These are phyloP conservation scores for Trichoderma oligosporum DNA, from an alignment of 2,329 filamentous ascomycete species.

Conservation along the genomic window DNA sequence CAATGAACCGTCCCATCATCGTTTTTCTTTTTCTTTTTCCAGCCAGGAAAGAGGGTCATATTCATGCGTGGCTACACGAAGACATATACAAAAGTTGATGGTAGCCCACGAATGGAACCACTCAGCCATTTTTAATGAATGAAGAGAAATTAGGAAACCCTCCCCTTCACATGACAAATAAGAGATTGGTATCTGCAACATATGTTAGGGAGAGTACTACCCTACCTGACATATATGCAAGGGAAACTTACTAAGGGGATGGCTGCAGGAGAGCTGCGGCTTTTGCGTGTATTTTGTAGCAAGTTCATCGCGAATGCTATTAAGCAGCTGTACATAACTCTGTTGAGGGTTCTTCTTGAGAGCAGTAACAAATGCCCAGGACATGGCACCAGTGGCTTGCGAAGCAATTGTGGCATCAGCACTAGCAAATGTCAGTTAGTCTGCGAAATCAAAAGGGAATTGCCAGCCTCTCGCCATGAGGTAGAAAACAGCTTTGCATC, in stretches of 20 bases:
- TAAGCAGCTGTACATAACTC: slow-evolving; percentile 94
- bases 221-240: slow-evolving; percentile 20
- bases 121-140: slow-evolving; percentile 1
- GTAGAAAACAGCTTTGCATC: too few species aligned
- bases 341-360: slow-evolving; percentile 97
- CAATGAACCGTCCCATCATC: background rate
- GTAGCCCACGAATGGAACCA: background rate
- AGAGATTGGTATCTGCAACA: slow-evolving; percentile 54
- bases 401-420: slow-evolving; percentile 89
- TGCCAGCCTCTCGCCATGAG: background rate
- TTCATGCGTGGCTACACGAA: background rate
- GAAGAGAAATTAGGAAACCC: slow-evolving; percentile 27
- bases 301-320: slow-evolving; percentile 92
- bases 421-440: slow-evolving; percentile 42
- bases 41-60: background rate
- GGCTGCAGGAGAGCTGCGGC: slow-evolving; percentile 94
- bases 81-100: slow-evolving; percentile 20
- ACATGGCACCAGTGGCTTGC: slow-evolving; percentile 96
- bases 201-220: slow-evolving; percentile 23
- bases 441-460: background rate
- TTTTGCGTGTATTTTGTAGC: slow-evolving; percentile 86
- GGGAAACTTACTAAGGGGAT: slow-evolving; percentile 75
- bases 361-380: slow-evolving; percentile 89
- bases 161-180: slow-evolving; percentile 57
- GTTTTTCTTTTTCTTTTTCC: too few species aligned